Percentiles rank a stretch among this genome's conserved stretches.
These are phyloP conservation scores for Umbelopsis sp. DNA, from an alignment of 192 early-diverging fungal genomes.

Conservation along the genomic window DNA sequence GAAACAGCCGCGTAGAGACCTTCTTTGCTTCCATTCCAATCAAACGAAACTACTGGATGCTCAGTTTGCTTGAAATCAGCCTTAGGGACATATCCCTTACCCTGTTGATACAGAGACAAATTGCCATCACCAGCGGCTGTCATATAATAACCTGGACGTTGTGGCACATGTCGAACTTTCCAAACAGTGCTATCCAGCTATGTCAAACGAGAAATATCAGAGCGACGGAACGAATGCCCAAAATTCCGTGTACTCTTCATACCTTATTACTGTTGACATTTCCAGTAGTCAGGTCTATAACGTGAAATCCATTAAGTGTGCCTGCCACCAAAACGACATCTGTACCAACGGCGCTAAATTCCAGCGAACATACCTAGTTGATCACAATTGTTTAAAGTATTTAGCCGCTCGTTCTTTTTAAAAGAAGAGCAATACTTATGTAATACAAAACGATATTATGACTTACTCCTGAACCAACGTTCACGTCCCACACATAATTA, in stretches of 20 bases:
- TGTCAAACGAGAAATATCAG: not conserved
- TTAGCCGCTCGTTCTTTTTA: not conserved
- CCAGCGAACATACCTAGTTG: slow-evolving; percentile 34
- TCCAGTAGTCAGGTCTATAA: slow-evolving; percentile 59
- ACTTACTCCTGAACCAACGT: slow-evolving; percentile 69
- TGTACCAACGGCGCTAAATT: slow-evolving; percentile 54
- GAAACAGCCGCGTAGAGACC: slow-evolving; percentile 65
- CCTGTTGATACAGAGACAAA: slow-evolving; percentile 61
- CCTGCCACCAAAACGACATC: slow-evolving; percentile 59
- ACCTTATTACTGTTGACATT: slow-evolving; percentile 37
- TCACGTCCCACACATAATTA: slow-evolving; percentile 63
- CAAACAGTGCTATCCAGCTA: slow-evolving; percentile 54
- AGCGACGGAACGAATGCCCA: not conserved
- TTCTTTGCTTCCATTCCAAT: slow-evolving; percentile 66
- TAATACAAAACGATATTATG: not conserved
- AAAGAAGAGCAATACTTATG: not conserved
- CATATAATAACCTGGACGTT: slow-evolving; percentile 66
- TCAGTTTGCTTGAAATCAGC: slow-evolving; percentile 50
- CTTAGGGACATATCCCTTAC: slow-evolving; percentile 36
- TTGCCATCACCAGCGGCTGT: slow-evolving; percentile 60
- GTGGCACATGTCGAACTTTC: slow-evolving; percentile 64
- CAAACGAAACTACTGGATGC: slow-evolving; percentile 68
- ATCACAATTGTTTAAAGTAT: not conserved
- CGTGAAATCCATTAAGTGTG: slow-evolving; percentile 54
- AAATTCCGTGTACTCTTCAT: slow-evolving; percentile 34